Evolutionary conservation across 2,329 filamentous ascomycete species (phyloP), one percentile per base, ranked within the genome.

Genomic region (Diaporthe destruens): DNA sequence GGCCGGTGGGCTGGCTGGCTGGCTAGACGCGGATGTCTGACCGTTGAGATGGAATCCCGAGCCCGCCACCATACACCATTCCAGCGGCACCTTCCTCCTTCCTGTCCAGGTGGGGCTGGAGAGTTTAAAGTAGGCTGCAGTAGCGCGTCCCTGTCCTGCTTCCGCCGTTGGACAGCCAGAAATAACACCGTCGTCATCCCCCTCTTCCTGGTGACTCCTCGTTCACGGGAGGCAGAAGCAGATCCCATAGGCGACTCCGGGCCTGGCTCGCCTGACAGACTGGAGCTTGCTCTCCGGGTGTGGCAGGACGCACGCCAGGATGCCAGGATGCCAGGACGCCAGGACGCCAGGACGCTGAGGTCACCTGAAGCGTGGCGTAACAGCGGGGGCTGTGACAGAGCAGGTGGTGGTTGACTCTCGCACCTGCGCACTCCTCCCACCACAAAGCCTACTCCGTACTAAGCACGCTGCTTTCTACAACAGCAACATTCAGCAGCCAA

Each of bases 91-190:
- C 54, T 20, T 18, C 34, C n/a, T 25, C n/a, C 5, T 29, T 44
- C n/a, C 55, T 47, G 20, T 39, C 53, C 14, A 68, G 61, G 59
- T 39, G 70, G 61, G 70, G 61, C 70, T 72, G 54, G 55, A 68
- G 70, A 72, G 42, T 51, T 66, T 72, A 68, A 51, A 59, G 61
- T 68, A 66, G 20, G 59, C 44, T 72, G 70, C 70, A 72, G 70
- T 72, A 72, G 70, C 70, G 61, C 53, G 70, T 39, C 39, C 51
- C 36, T 57, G 47, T 71, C 32, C 56, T 51, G 44, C 61, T n/a
- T 16, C 39, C 47, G 47, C 47, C n/a, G 61, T 66, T 66, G 61
- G 61, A 66, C 47, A 12, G 61, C 61, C 44, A 70, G 44, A 61
- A 61, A 53, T 53, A 44, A 57, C 44, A 56, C 32, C 55, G 55